Conservation (phyloP, 2,329 filamentous ascomycete genomes). For the Phyllosticta citribraziliensis region DNA sequence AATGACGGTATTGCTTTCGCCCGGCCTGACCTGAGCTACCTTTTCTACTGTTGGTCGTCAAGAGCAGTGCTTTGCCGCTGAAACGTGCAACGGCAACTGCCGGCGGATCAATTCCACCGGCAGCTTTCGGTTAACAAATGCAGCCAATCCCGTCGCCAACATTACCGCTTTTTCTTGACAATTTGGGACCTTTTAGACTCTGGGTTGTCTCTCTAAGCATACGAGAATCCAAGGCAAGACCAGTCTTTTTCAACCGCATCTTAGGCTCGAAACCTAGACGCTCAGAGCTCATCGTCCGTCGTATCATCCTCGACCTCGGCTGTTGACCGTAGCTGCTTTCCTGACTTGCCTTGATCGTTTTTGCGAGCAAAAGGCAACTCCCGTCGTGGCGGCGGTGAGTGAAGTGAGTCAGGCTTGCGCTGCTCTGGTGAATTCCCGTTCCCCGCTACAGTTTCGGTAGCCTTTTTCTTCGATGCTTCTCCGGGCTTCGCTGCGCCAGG, state of each 20-base stretch:
- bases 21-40: too few species aligned
- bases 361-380: slow-evolving; percentile 25
- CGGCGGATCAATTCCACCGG: neutral
- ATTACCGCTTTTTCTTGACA: neutral
- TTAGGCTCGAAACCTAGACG: neutral
- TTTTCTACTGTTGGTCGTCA: neutral
- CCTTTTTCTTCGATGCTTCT: slow-evolving; percentile 11
- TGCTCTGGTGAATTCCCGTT: slow-evolving; percentile 8
- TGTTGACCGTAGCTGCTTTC: neutral
- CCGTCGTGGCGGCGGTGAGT: slow-evolving; percentile 22
- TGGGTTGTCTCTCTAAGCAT: neutral
- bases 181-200: neutral
- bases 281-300: slow-evolving; percentile 24
- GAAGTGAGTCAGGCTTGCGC: slow-evolving; percentile 8
- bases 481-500: neutral
- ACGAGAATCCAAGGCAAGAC: neutral
- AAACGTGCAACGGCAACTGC: neutral
- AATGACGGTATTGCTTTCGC: too few species aligned
- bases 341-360: neutral
- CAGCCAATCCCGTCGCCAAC: neutral
- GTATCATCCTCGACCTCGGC: slow-evolving; percentile 22
- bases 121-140: neutral
- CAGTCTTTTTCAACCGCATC: neutral
- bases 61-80: neutral
- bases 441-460: slow-evolving; percentile 15